Conservation (phyloP, 805 yeast genomes). For the Kazachstania psychrophila region DNA sequence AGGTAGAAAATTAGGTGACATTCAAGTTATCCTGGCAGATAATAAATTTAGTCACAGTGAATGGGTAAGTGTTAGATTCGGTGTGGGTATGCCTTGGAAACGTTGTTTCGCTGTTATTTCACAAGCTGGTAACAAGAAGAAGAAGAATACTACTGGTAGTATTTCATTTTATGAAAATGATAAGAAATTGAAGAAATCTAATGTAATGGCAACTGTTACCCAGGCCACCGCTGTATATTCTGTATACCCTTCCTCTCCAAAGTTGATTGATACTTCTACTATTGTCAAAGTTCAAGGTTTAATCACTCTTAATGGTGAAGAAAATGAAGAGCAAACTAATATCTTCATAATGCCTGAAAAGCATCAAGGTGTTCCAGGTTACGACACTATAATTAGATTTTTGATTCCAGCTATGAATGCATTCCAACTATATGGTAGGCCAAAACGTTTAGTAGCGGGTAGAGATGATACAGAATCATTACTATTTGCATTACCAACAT, state of each 20-base stretch:
- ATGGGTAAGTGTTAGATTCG: conserved; percentile 90
- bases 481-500: conserved; percentile 63
- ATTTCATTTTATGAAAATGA: conserved; percentile 74
- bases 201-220: conserved; percentile 73
- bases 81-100: conserved; percentile 96
- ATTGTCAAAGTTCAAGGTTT: conserved; percentile 82
- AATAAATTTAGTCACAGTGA: conserved; percentile 82
- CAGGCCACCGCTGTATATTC: conserved; percentile 71
- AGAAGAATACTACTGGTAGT: conserved; percentile 43
- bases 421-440: conserved; percentile 67
- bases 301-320: conserved; percentile 48
- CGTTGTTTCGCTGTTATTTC: conserved; percentile 85
- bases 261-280: conserved; percentile 76
- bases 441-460: conserved; percentile 48
- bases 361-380: conserved; percentile 63
- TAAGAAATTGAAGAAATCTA: conserved; percentile 55
- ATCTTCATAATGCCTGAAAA: conserved; percentile 57
- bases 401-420: conserved; percentile 62
- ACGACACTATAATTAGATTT: conserved; percentile 65
- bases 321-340: conserved; percentile 37
- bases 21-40: conserved; percentile 66
- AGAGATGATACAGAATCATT: conserved; percentile 46
- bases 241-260: conserved; percentile 76
- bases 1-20: conserved; percentile 80
- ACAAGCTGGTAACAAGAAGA: conserved; percentile 40